These are phyloP conservation scores for Cryptococcus neoformans DNA, from an alignment of 1,284 basidiomycete genomes.

Conservation along the genomic window DNA sequence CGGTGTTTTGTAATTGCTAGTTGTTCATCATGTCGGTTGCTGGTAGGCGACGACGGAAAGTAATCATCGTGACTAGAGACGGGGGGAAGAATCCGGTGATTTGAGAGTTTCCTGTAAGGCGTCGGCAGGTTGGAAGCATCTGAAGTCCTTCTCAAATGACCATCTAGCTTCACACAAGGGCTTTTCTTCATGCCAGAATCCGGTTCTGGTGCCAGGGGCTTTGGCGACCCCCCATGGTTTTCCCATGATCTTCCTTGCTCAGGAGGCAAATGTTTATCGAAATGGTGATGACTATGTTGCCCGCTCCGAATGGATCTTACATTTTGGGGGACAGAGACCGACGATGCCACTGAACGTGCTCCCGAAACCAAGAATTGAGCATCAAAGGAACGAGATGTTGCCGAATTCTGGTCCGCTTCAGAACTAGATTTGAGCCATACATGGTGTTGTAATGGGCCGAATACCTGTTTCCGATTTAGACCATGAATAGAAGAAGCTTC, in stretches of 20 bases:
- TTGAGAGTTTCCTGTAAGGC: conserved; percentile 7
- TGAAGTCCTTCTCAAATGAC: not conserved
- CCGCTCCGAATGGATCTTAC: not conserved
- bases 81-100: not conserved
- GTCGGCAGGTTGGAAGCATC: not conserved
- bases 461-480: not conserved
- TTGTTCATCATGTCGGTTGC: not conserved
- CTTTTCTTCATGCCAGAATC: conserved; percentile 3
- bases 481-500: too few relatives aligned
- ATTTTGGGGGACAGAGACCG: not conserved
- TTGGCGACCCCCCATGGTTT: conserved; percentile 12
- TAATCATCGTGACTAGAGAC: not conserved
- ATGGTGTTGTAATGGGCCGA: not conserved
- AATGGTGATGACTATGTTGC: not conserved
- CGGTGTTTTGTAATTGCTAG: too few relatives aligned
- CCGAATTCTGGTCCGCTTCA: not conserved
- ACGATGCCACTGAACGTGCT: not conserved
- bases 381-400: not conserved
- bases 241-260: conserved; percentile 12
- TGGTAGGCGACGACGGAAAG: not conserved
- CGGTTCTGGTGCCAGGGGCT: conserved; percentile 7
- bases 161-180: not conserved
- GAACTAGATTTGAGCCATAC: conserved; percentile 2
- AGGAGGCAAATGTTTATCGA: not conserved
- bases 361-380: not conserved